A percentile compares a stretch with the other conserved stretches of the same genome.
These are phyloP conservation scores for Echinochloa phyllopogon DNA, from an alignment of 176 grass and related monocot genomes.

Conservation along the genomic window DNA sequence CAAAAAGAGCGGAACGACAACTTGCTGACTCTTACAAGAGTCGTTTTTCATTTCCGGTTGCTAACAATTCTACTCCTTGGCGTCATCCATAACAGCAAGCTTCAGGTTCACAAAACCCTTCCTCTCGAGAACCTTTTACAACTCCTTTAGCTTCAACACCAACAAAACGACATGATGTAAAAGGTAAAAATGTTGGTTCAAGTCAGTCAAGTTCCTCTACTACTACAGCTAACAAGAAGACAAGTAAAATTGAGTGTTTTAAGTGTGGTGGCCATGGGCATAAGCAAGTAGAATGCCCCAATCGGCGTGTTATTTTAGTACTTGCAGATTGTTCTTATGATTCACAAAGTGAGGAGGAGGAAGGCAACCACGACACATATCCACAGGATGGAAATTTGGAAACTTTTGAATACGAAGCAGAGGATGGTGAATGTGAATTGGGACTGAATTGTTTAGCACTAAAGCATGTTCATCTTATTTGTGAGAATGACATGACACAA, in stretches of 20 bases:
- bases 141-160: background rate
- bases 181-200: background rate
- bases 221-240: background rate
- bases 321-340: background rate
- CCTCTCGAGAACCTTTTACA: background rate
- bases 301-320: background rate
- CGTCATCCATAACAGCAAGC: background rate
- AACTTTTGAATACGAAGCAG: background rate
- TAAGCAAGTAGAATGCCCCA: conserved; percentile 1
- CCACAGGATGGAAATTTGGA: background rate
- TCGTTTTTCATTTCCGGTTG: background rate
- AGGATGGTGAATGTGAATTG: background rate
- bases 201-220: background rate
- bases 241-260: conserved; percentile 1
- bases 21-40: background rate
- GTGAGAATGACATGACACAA: background rate
- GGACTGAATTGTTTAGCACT: background rate
- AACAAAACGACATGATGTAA: background rate
- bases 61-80: background rate
- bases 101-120: background rate
- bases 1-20: background rate
- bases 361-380: background rate
- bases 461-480: background rate
- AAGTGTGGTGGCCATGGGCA: conserved; percentile 19
- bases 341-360: background rate